These are phyloP conservation scores for Obelidium mucronatum DNA, from an alignment of 192 early-diverging fungal genomes.

Conservation along the genomic window DNA sequence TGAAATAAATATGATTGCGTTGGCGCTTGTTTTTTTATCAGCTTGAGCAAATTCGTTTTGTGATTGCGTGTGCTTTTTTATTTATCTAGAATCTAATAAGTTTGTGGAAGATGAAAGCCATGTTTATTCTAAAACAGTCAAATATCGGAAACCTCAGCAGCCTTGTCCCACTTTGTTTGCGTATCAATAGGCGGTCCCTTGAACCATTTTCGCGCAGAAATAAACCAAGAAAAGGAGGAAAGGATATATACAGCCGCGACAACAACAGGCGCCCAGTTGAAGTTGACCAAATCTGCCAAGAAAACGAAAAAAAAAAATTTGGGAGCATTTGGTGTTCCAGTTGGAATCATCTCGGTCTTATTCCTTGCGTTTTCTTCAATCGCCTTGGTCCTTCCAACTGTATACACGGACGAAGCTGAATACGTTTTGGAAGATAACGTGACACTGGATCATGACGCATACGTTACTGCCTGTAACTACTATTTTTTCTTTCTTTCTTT, in stretches of 20 bases:
- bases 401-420: conserved; percentile 12
- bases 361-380: conserved; percentile 21
- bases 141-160: too few species aligned
- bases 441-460: conserved; percentile 22
- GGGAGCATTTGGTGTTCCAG: conserved; percentile 18
- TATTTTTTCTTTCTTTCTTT: background rate
- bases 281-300: conserved; percentile 6
- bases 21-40: too few species aligned
- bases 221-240: conserved; percentile 24
- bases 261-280: conserved; percentile 40
- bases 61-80: too few species aligned
- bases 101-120: too few species aligned
- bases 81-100: too few species aligned
- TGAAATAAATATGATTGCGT: too few species aligned
- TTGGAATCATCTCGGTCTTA: conserved; percentile 15
- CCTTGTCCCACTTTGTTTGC: conserved; percentile 14
- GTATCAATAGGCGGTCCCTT: conserved; percentile 32
- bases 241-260: conserved; percentile 21
- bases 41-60: too few species aligned
- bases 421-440: conserved; percentile 10
- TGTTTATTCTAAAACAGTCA: too few species aligned
- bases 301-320: too few species aligned
- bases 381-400: conserved; percentile 32
- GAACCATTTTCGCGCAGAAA: conserved; percentile 27
- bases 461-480: conserved; percentile 17